These are phyloP conservation scores for Kwoniella botswanensis DNA, from an alignment of 768 basidiomycete genomes.

Conservation along the genomic window DNA sequence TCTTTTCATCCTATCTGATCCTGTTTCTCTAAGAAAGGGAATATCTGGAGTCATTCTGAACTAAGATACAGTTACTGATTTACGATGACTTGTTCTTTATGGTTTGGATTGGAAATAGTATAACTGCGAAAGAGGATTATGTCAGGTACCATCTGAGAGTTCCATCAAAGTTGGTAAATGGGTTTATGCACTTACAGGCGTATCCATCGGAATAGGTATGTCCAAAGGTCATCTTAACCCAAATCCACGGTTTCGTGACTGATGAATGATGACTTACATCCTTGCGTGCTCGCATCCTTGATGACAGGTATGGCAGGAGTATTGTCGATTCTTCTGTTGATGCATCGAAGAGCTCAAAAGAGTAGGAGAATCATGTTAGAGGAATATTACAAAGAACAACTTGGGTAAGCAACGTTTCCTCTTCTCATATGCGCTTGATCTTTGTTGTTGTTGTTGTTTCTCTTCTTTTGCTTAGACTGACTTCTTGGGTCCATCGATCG, in stretches of 20 bases:
- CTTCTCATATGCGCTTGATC: neutral
- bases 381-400: conserved; percentile 37
- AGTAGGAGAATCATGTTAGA: conserved; percentile 27
- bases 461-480: neutral
- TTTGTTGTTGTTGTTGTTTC: neutral
- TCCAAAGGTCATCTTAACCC: neutral
- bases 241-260: neutral
- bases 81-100: too few species aligned
- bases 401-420: conserved; percentile 17
- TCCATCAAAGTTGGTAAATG: conserved; percentile 25
- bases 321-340: conserved; percentile 23
- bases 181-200: conserved; percentile 27
- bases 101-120: conserved; percentile 1
- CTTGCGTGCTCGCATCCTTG: neutral
- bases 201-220: conserved; percentile 27
- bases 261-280: neutral
- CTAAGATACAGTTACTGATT: too few species aligned
- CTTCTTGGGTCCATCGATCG: neutral
- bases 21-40: too few species aligned
- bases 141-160: conserved; percentile 24
- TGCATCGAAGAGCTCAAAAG: conserved; percentile 26
- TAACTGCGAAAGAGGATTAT: conserved; percentile 23
- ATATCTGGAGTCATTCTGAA: too few species aligned
- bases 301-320: conserved; percentile 28
- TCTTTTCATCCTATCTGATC: neutral